Evolutionary conservation across 129 eudicot genomes (phyloP), one percentile per base, ranked within the genome.

Genomic region (Helichrysum umbraculigerum): DNA sequence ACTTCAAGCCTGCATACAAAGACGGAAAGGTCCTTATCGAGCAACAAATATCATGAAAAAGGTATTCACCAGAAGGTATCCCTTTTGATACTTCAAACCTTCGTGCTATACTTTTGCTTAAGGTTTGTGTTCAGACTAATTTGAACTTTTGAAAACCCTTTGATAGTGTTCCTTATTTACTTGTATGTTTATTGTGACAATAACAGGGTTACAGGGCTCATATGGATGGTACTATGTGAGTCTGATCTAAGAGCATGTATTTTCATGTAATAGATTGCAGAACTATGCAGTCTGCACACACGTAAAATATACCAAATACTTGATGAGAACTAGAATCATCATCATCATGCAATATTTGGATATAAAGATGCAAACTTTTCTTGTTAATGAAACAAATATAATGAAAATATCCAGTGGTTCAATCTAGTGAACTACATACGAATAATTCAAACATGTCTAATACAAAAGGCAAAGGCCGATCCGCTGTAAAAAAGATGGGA

Each of bases 171-270:
- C 44, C 54, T 47, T 12, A 73, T 63, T 60, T 41, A 9, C 47
- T 41, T 57, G 17, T 33, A 62, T 33, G 30, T 76, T 72, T 76
- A 63, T 19, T 42, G 16, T 32, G 32, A 67, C 11, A 58, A 50
- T 66, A 17, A 56, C 82, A 92, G 98, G 94, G 96, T 47, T 92
- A 91, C 5, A 92, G 88, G 81, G 86, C 98, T 44, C 98, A 92
- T 78, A 92, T 92, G 98, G 98, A 94, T 78, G 96, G 96, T 54
- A 92, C 98, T 19, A 92, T 92, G 98, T 88, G 96, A 29, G 92
- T 92, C 8, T 96, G 98, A 75, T 89, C 98, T 76, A 86, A 96
- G 87, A 90, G 90, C 79, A 92, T 96, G 19, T 89, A 80, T 71
- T 89, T 92, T 75, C 87, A 87, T 35, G 87, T 73, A 25, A 72